Evolutionary conservation across 1,284 basidiomycete genomes (phyloP).

Genomic region (Ganoderma boninense): DNA sequence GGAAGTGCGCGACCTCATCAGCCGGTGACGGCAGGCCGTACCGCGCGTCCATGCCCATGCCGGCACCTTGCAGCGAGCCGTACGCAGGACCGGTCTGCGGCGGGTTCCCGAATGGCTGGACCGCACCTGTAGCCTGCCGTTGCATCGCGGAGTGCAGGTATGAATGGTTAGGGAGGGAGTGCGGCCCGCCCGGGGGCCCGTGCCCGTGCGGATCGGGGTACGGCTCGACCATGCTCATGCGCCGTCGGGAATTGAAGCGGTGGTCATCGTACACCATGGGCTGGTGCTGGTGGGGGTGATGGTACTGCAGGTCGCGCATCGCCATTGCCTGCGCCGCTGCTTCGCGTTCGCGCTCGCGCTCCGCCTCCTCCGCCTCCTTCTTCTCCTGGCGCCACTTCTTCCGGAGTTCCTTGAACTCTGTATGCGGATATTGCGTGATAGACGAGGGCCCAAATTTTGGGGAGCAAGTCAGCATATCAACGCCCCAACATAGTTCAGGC

Average conservation of each 20-base stretch:
- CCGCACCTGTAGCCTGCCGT: constrained; percentile 13
- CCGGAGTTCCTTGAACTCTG: constrained; percentile 97
- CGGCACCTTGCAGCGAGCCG: constrained; percentile 24
- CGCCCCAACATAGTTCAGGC: constrained; percentile 15
- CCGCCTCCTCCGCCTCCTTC: constrained; percentile 65
- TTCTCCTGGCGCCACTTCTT: constrained; percentile 96
- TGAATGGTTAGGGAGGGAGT: constrained; percentile 27
- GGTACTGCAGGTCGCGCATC: constrained; percentile 29
- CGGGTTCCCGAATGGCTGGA: constrained; percentile 23
- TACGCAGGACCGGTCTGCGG: constrained; percentile 26
- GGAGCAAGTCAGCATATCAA: constrained; percentile 11
- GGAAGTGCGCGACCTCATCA: constrained; percentile 29
- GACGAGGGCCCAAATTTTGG: neutral
- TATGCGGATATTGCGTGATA: constrained; percentile 11
- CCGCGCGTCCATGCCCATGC: constrained; percentile 30
- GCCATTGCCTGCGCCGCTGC: constrained; percentile 22
- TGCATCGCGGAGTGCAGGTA: constrained; percentile 30
- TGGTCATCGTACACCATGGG: constrained; percentile 32
- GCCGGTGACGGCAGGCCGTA: constrained; percentile 30
- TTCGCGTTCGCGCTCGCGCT: constrained; percentile 39
- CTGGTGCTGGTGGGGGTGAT: constrained; percentile 22
- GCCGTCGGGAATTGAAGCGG: constrained; percentile 27
- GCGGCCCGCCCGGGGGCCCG: constrained; percentile 17
- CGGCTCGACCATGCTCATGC: constrained; percentile 30
- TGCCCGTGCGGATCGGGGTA: constrained; percentile 32